phyloP scores from a whole-genome alignment of 805 yeast genomes.

The Candida pini region DNA sequence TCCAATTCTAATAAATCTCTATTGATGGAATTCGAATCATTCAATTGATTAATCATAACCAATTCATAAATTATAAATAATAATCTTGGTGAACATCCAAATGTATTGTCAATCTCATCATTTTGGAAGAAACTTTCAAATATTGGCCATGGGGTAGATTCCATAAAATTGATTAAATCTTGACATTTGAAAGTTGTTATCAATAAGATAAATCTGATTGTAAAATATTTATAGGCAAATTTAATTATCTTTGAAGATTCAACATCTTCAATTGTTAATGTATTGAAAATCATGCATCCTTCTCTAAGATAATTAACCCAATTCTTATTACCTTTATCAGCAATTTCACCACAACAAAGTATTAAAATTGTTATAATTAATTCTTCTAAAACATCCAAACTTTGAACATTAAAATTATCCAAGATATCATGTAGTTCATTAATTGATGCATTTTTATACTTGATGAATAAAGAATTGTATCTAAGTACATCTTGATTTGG shows the following conservation, averaged over 20 bases:
- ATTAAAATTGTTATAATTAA: conserved; percentile 20
- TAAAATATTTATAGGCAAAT: conserved; percentile 25
- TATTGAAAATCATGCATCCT: conserved; percentile 20
- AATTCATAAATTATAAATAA: conserved; percentile 16
- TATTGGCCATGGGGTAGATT: conserved; percentile 16
- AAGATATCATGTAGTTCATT: conserved; percentile 20
- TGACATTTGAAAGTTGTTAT: conserved; percentile 17
- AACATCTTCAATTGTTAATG: conserved; percentile 12
- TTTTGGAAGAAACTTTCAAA: conserved; percentile 15
- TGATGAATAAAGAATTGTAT: conserved; percentile 6
- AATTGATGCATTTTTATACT: conserved; percentile 24
- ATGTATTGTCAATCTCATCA: conserved; percentile 20
- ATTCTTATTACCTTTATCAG: conserved; percentile 17
- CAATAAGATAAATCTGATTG: conserved; percentile 21
- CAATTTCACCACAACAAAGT: conserved; percentile 25
- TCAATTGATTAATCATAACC: conserved; percentile 8
- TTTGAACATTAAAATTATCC: conserved; percentile 14
- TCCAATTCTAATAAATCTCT: conserved; percentile 1
- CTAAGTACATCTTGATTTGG: neutral
- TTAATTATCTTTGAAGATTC: conserved; percentile 13
- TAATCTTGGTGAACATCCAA: conserved; percentile 27
- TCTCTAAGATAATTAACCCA: conserved; percentile 25
- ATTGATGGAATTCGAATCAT: neutral
- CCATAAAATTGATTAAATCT: conserved; percentile 9
- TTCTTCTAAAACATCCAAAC: conserved; percentile 17